Evolutionary conservation across 2,329 filamentous ascomycete genomes (phyloP), one percentile per base, ranked within the genome.

Genomic region (Plectosphaerella sp.): DNA sequence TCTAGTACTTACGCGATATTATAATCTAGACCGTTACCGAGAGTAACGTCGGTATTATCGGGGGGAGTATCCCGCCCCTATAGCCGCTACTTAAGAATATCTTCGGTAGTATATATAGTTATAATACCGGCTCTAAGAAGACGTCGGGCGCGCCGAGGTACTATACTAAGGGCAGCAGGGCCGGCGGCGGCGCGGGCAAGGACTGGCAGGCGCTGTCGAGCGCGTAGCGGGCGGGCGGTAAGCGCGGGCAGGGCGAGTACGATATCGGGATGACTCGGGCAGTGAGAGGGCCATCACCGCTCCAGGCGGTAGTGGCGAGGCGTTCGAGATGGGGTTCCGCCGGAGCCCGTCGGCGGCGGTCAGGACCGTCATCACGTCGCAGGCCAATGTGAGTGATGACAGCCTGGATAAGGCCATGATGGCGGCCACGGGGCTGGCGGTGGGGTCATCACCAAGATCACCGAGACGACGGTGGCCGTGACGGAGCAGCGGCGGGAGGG

Each of bases 1-100:
- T 77, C 0, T 75, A 72, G 73, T 71, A 74, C 53, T 72, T 64
- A 2, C 67, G 72, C 25, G 68, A 75, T 58, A 67, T 81, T 1
- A 77, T 74, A 11, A 71, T 77, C 52, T 77, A 74, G 74, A 70
- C 69, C 4, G 67, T 72, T 1, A 57, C 64, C 50, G 71, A 70
- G 53, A 63, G 60, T 54, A 71, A 72, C 51, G 58, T 67, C 1
- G 70, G 68, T 20, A 67, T 72, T 45, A 60, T 72, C 6, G 69
- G 67, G 5, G 69, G 64, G 0, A 69, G 62, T 45, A 55, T 72
- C 10, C 65, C 71, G 0, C 62, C 62, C 5, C 54, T 72, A 2
- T 63, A 66, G 14, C 71, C 69, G 3, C 39, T 68, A 6, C 69
- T 70, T 52, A 63, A 63, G 49, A 52, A 53, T 12, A 59, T 72